Evolutionary conservation across 495 filamentous ascomycete genomes (phyloP), one percentile per base, ranked within the genome.

Genomic region (Alectoria sarmentosa): DNA sequence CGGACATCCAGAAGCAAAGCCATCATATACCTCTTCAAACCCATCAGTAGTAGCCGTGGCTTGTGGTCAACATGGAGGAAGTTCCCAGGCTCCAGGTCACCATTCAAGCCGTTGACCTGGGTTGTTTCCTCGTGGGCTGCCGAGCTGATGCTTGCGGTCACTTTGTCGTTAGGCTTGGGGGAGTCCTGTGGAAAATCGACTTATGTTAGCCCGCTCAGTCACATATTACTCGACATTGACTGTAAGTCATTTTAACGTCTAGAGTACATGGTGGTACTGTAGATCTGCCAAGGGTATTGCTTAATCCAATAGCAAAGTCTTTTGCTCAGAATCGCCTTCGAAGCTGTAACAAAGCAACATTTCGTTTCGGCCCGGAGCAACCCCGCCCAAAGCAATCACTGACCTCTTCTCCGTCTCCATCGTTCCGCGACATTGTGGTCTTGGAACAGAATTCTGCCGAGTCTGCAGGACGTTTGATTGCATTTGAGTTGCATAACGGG

Each of bases 21-120:
- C 39, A 41, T 21, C 36, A 69, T 80, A 68, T 79, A 96, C 95
- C 93, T 87, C 76, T 91, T 87, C 76, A 96, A 89, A 1, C 94
- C 94, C 94, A 98, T 98, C 61, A 98, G 77, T 61, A 98, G 79
- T 36, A 98, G 79, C 67, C 93, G 84, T 44, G 94, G 94, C 75
- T 95, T 95, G n/a, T 65, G 64, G 44, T 70, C 76, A 55, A n/a
- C 26, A 44, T 60, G 60, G 30, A 55, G 52, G 2, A 55, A 34
- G 10, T 32, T 49, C 19, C 60, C 32, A 37, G 56, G 34, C 21
- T 61, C 66, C 17, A 42, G n/a, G 15, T 41, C 48, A 36, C 54
- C 23, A 37, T 36, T 52, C 2, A 42, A 7, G 26, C 10, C 39
- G 28, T 60, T 60, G n/a, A 28, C 26, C 21, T 5, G 36, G 36